Percentiles rank a stretch among this genome's conserved stretches.
Conservation (phyloP, 345 rosid species). For the Eucalyptus coolabah region DNA sequence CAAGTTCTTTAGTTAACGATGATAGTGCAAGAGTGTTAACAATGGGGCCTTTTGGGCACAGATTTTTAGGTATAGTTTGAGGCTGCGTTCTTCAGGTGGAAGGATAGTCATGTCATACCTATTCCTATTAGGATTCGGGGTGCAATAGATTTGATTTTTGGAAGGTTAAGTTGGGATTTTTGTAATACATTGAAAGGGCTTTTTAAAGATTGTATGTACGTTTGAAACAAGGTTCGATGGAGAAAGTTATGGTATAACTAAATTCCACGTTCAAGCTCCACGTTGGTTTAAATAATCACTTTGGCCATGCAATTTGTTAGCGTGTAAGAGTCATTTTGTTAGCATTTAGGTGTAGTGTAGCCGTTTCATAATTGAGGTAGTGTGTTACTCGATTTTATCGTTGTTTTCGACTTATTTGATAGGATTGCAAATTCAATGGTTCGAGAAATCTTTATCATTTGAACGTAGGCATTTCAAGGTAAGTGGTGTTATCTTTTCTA, state of each 20-base stretch:
- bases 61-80: too few species aligned
- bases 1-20: fast-evolving
- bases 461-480: neutral
- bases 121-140: too few species aligned
- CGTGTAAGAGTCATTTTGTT: too few species aligned
- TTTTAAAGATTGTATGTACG: neutral
- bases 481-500: neutral
- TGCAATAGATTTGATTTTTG: too few species aligned
- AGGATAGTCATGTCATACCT: too few species aligned
- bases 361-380: neutral
- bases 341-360: neutral
- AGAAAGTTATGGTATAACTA: neutral
- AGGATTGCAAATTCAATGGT: neutral
- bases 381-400: neutral
- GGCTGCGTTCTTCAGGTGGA: fast-evolving
- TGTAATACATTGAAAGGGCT: too few species aligned
- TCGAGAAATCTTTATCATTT: neutral
- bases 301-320: too few species aligned
- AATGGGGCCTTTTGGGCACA: too few species aligned
- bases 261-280: neutral
- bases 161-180: neutral
- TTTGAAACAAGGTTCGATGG: neutral
- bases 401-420: neutral
- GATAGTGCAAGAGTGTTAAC: too few species aligned
- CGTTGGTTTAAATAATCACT: neutral